Evolutionary conservation across 2,329 filamentous ascomycete genomes (phyloP), one percentile per base, ranked within the genome.

Genomic region (Neofusicoccum umdonicola): DNA sequence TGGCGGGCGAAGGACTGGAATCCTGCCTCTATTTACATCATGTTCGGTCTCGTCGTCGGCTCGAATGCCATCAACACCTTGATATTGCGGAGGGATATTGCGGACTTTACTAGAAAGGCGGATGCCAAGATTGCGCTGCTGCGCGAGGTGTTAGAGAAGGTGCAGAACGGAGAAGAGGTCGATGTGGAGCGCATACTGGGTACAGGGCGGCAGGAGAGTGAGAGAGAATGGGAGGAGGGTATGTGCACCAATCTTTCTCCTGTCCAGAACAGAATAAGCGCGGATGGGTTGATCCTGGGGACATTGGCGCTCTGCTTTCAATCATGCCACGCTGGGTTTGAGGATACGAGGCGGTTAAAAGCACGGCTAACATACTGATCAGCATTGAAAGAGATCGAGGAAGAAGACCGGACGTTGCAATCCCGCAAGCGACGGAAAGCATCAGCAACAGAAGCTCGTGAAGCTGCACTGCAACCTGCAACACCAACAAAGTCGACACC

Each of bases 21-120:
- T 19, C 84, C 93, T 27, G 84, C 84, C 1, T 84, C 92, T 15
- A 69, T 85, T 66, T 93, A 90, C 78, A 87, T 94, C 65, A 73
- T 86, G 65, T 75, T 87, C 2, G 82, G 90, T 5, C 82, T 93
- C 45, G 84, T 98, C 68, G 94, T 98, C 68, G 96, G 96, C 3
- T 97, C 92, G 67, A 96, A 97, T 83, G 91, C 94, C 13, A 97
- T 99, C 71, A 91, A 97, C 72, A 91, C 95, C 84, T 89, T 99
- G 72, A 84, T 88, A 41, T 76, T 98, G 71, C 90, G 89, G 71
- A 91, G 90, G 70, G 89, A 93, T 58, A 90, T 88, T 72, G 83
- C 84, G 37, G 87, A 88, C 9, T 93, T 90, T 71, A 87, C 84
- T 72, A 87, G 93, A 58, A 87, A 88, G 69, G 89, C 93, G 4